Base-by-base conservation (phyloP, 352 stramenopile genomes). In the Pythium rishiriense region DNA sequence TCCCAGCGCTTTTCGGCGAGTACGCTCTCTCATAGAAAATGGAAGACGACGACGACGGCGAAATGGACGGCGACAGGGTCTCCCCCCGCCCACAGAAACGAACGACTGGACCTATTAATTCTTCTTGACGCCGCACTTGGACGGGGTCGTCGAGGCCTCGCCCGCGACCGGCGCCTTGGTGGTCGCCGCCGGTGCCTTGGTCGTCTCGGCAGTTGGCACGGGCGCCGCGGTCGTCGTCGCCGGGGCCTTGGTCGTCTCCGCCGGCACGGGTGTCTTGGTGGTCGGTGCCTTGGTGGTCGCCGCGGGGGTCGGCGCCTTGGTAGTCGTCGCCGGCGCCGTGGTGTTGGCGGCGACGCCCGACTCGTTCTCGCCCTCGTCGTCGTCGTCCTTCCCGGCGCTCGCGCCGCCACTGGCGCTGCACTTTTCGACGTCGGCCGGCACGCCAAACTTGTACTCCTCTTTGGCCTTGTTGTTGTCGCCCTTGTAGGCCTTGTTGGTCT, bases 391-490 rank as follows among this genome's bases (percentile, higher is more conserved):
- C 3, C 8, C 26, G 3, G 26, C 49, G 1, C 7, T 29, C 0
- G 29, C 17, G 0, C 26, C 29, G 8, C 19, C 49, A 12, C 49
- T 29, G 8, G 26, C 26, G 1, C 4, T 7, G 52, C 62, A 69
- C 24, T 54, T 62, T 26, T 55, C 45, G 7, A 69, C 26, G 11
- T 69, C 41, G 2, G 45, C 48, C 17, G 60, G 60, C 7, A 68
- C 37, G 19, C 60, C 60, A 42, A 68, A 68, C 60, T 68, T 68
- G 60, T 68, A 68, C n/a, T 62, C 29, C n/a, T 53, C 22, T 7
- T 68, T 35, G 41, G 33, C 29, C 21, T 61, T 55, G 33, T 42
- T 57, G 22, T 60, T 51, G 46, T 62, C 53, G 43, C 50, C 60
- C 46, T 67, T 67, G 60, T 54, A 62, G 29, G 22, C 25, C 29